These are phyloP conservation scores for Cutaneotrichosporon sp. DNA, from an alignment of 1,284 basidiomycete genomes.

Conservation along the genomic window DNA sequence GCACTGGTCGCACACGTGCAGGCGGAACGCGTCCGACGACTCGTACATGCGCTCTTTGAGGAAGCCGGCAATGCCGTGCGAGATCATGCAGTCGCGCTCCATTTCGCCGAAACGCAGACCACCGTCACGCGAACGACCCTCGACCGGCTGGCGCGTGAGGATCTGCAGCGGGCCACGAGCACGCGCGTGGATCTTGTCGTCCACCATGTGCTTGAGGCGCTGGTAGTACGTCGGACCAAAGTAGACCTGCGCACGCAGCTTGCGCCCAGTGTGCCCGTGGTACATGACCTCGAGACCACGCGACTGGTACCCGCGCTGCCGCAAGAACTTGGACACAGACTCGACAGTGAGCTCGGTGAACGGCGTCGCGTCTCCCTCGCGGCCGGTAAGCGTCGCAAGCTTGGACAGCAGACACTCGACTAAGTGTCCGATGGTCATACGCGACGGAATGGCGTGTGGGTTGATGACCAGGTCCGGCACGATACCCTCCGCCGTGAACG, in stretches of 20 bases:
- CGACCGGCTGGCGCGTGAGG: constrained; percentile 96
- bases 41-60: constrained; percentile 90
- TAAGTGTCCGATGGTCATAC: constrained; percentile 99
- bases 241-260: constrained; percentile 97
- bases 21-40: constrained; percentile 84
- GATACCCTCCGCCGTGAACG: constrained; percentile 94
- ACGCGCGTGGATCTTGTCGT: constrained; percentile 99
- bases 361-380: constrained; percentile 97
- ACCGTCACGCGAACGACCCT: constrained; percentile 97
- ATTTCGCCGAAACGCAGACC: constrained; percentile 99
- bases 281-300: constrained; percentile 98
- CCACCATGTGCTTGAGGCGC: constrained; percentile 99
- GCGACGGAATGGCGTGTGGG: constrained; percentile 98
- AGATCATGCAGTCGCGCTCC: constrained; percentile 94
- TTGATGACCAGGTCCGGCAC: constrained; percentile 98
- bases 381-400: constrained; percentile 91
- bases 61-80: constrained; percentile 98
- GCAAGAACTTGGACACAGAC: constrained; percentile 80
- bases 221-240: constrained; percentile 99
- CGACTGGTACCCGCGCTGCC: constrained; percentile 87
- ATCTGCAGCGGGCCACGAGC: constrained; percentile 98
- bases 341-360: constrained; percentile 99
- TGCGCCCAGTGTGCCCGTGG: constrained; percentile 95
- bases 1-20: constrained; percentile 95
- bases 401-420: constrained; percentile 98